Base-by-base conservation (phyloP, 2,329 filamentous ascomycete genomes). In the Colletotrichum sp. region DNA sequence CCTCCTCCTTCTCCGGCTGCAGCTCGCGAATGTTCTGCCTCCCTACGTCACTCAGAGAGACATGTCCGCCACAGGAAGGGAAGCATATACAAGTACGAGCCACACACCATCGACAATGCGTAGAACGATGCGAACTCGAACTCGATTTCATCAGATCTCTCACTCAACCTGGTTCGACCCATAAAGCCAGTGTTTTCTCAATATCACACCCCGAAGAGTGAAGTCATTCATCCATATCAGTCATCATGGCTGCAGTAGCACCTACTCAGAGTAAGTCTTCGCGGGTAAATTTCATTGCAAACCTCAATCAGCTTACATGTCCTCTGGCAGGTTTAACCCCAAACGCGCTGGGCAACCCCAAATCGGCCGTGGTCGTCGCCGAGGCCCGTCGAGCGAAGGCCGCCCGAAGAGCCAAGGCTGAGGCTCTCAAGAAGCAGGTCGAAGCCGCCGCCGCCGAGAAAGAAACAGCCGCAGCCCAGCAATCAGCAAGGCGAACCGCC, bases 221-320 rank as follows among this genome's bases (percentile, higher is more conserved):
- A 16, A 36, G 19, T 32, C 16, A 36, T 5, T 8, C 2, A 32
- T 2, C 13, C 16, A 11, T 1, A n/a, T 16, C 36, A 30, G 36
- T 52, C 64, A 71, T 65, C 27, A 74, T 74, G 71, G 62, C 71
- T 71, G 63, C 71, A 16, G 30, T 55, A 44, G 71, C 27, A n/a
- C 59, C 67, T 29, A 16, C 63, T 12, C 67, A 74, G 44, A 32
- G 71, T 74, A 59, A 64, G 71, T 39, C 15, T 6, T 9, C 16
- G 5, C 2, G 34, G n/a, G n/a, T 8, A 52, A 22, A 52, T 27
- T 8, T 22, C 13, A 19, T 9, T 0, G 2, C 12, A 34, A 4
- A 3, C 12, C 25, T 8, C 7, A 4, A 30, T 59, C 71, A 61
- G 65, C 68, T 27, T 22, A 36, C 27, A 19, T n/a, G 3, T 52